Conservation (phyloP, 805 yeast genomes). For the Sungouiella thailandica region DNA sequence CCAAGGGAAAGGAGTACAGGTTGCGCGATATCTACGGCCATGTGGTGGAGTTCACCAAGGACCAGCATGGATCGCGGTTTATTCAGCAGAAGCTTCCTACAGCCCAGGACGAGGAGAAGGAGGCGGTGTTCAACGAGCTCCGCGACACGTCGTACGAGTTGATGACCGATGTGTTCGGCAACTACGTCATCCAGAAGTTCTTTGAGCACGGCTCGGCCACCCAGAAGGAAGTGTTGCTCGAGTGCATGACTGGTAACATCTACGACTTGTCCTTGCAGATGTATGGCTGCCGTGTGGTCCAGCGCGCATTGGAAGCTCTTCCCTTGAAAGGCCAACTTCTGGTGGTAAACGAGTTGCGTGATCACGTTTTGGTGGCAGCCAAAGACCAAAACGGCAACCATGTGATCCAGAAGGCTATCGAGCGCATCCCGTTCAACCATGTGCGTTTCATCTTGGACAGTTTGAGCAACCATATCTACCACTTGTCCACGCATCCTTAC, state of each 20-base stretch:
- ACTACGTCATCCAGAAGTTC: slow-evolving; percentile 91
- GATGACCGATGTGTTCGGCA: slow-evolving; percentile 97
- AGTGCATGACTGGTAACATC: slow-evolving; percentile 69
- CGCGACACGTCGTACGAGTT: slow-evolving; percentile 67
- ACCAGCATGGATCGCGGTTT: slow-evolving; percentile 96
- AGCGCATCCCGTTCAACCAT: slow-evolving; percentile 66
- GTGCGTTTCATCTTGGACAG: slow-evolving; percentile 71
- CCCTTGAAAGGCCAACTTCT: slow-evolving; percentile 57
- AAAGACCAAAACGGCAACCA: slow-evolving; percentile 98
- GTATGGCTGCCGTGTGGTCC: slow-evolving; percentile 98
- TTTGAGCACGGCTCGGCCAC: slow-evolving; percentile 75
- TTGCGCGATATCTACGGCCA: slow-evolving; percentile 78
- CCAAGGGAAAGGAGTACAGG: slow-evolving; percentile 52
- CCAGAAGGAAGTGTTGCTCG: slow-evolving; percentile 66
- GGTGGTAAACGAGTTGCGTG: slow-evolving; percentile 66
- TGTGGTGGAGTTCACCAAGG: slow-evolving; percentile 87
- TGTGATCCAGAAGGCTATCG: slow-evolving; percentile 93
- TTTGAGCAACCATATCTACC: slow-evolving; percentile 67
- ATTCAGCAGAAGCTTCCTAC: slow-evolving; percentile 81
- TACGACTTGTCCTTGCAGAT: slow-evolving; percentile 78
- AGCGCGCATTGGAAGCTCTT: slow-evolving; percentile 80
- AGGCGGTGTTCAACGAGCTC: slow-evolving; percentile 78
- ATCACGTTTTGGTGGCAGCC: slow-evolving; percentile 52
- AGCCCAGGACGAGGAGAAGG: slow-evolving; percentile 66
- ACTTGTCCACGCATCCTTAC: slow-evolving; percentile 89